A percentile compares a stretch with the other conserved stretches of the same genome.
phyloP scores from a whole-genome alignment of 1,284 basidiomycete genomes.

The Anthracocystis panici-leucophaei region DNA sequence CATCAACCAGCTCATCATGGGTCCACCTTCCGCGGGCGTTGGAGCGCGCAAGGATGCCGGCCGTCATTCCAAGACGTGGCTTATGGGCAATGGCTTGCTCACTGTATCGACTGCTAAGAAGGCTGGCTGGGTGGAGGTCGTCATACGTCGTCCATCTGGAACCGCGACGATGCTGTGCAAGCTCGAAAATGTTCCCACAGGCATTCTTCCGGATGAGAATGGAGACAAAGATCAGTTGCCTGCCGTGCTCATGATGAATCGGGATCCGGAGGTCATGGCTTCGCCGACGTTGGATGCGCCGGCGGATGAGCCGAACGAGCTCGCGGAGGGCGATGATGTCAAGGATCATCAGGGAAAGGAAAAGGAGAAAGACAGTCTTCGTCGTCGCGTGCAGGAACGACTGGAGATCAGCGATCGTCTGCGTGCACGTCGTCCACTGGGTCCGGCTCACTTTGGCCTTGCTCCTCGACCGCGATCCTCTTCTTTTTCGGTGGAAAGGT shows the following conservation, averaged over 20 bases:
- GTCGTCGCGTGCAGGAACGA: slow-evolving; percentile 42
- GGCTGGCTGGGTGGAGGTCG: slow-evolving; percentile 89
- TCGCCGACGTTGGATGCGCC: slow-evolving; percentile 42
- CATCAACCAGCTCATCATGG: slow-evolving; percentile 77
- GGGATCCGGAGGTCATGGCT: slow-evolving; percentile 70
- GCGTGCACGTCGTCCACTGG: slow-evolving; percentile 38
- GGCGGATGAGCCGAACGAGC: slow-evolving; percentile 8
- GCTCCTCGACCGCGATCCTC: slow-evolving; percentile 72
- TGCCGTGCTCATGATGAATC: slow-evolving; percentile 80
- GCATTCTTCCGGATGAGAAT: slow-evolving; percentile 62
- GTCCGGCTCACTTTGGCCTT: slow-evolving; percentile 54
- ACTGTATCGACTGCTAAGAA: slow-evolving; percentile 82
- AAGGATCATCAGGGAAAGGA: neutral
- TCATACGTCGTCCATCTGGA: slow-evolving; percentile 88
- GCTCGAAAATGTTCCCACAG: slow-evolving; percentile 80
- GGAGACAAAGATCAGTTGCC: slow-evolving; percentile 77
- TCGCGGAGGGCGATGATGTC: neutral
- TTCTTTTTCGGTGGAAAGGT: slow-evolving; percentile 78
- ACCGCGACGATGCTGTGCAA: slow-evolving; percentile 85
- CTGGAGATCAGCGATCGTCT: slow-evolving; percentile 53
- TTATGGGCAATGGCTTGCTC: slow-evolving; percentile 86
- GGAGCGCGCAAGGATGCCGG: slow-evolving; percentile 60
- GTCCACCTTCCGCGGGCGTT: slow-evolving; percentile 56
- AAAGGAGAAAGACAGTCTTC: slow-evolving; percentile 13
- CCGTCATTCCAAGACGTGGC: slow-evolving; percentile 78